phyloP scores from a whole-genome alignment of 2,329 filamentous ascomycete species.

The Diplodia seriata region DNA sequence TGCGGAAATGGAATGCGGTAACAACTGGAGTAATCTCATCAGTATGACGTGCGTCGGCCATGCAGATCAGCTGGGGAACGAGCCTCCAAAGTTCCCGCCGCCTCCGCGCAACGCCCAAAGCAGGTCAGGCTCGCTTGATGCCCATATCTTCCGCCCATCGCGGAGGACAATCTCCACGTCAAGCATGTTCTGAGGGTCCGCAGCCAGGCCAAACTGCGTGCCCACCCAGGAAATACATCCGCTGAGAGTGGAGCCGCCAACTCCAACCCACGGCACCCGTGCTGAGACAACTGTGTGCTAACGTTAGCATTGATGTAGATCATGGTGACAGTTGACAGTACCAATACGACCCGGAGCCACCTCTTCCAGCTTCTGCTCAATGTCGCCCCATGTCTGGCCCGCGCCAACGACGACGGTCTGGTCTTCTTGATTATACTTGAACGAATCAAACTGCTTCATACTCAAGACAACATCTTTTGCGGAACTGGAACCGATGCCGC shows the following conservation, averaged over 20 bases:
- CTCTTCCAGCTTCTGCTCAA: conserved; percentile 47
- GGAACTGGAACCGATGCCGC: conserved; percentile 48
- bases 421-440: conserved; percentile 43
- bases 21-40: conserved; percentile 31
- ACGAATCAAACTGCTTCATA: conserved; percentile 48
- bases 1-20: conserved; percentile 37
- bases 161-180: conserved; percentile 50
- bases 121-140: conserved; percentile 49
- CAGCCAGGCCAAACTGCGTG: conserved; percentile 48
- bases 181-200: conserved; percentile 51
- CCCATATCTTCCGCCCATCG: conserved; percentile 50
- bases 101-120: conserved; percentile 53
- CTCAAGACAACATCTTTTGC: conserved; percentile 49
- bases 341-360: conserved; percentile 45
- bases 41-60: conserved; percentile 25
- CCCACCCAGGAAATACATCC: conserved; percentile 52
- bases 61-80: conserved; percentile 30
- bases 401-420: conserved; percentile 47
- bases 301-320: background rate
- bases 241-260: conserved; percentile 47
- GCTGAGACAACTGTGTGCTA: conserved; percentile 42
- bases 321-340: conserved; percentile 25
- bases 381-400: conserved; percentile 49
- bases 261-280: conserved; percentile 49
- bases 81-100: conserved; percentile 46